These are phyloP conservation scores for Lotus japonicus DNA, from an alignment of 306 rosid species.

Conservation along the genomic window DNA sequence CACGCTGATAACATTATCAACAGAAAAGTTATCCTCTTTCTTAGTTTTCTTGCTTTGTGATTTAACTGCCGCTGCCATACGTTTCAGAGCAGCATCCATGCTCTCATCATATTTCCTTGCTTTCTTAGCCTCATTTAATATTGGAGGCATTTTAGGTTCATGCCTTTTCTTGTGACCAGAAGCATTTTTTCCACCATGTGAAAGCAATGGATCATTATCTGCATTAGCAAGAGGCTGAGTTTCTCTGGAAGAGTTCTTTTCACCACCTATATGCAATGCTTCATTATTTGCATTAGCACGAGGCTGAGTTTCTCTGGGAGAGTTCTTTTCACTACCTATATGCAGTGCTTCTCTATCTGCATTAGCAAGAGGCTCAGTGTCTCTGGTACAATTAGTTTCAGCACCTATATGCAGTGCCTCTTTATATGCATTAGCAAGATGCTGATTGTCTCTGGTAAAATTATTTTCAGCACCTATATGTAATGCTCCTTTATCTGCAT, in stretches of 20 bases:
- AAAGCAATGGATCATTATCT: not conserved
- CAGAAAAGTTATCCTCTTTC: slow-evolving; percentile 36
- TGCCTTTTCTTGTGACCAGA: slow-evolving; percentile 26
- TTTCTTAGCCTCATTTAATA: slow-evolving; percentile 24
- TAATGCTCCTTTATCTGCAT: slow-evolving; percentile 1
- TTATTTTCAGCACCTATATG: not conserved
- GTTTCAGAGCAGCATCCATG: slow-evolving; percentile 21
- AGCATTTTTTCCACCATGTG: slow-evolving; percentile 14
- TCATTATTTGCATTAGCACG: not conserved
- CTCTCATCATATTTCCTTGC: slow-evolving; percentile 19
- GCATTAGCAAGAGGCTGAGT: slow-evolving; percentile 14
- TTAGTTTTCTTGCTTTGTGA: slow-evolving; percentile 38
- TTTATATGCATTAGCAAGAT: not conserved
- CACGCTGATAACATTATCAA: slow-evolving; percentile 25
- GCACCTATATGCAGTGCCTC: not conserved
- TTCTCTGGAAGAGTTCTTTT: slow-evolving; percentile 11
- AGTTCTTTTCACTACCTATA: not conserved
- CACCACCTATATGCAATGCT: slow-evolving; percentile 5
- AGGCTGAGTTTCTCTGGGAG: no score
- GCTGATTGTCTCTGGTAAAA: not conserved
- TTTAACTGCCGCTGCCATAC: slow-evolving; percentile 32
- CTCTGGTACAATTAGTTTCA: not conserved
- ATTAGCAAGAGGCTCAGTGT: not conserved
- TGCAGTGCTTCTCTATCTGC: slow-evolving; percentile 6
- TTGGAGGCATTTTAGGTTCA: slow-evolving; percentile 4